Percentiles rank a stretch among this genome's conserved stretches.
These are phyloP conservation scores for Angomonas ambiguus DNA, from an alignment of 208 protist species.

Conservation along the genomic window DNA sequence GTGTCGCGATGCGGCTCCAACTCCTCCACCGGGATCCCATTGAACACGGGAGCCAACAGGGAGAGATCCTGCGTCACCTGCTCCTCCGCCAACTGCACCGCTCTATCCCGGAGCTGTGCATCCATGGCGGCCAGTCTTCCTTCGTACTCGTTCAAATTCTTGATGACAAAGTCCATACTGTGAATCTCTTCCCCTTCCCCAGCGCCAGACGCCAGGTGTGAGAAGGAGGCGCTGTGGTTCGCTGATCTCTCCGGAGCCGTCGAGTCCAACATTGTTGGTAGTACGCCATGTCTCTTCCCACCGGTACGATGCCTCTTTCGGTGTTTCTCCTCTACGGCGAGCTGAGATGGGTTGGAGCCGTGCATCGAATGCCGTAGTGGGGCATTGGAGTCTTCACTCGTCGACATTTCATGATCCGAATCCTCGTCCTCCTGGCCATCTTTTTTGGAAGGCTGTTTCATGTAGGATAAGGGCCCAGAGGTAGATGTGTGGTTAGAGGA, in stretches of 20 bases:
- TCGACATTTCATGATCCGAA: neutral
- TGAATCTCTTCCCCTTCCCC: slow-evolving; percentile 40
- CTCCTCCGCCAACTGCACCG: slow-evolving; percentile 38
- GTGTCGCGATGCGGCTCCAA: slow-evolving; percentile 63
- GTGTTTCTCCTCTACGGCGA: neutral
- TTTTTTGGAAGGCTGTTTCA: neutral
- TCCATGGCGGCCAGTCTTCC: slow-evolving; percentile 43
- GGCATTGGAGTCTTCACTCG: neutral
- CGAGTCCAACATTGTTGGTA: neutral
- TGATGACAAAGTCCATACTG: slow-evolving; percentile 43
- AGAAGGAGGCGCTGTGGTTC: neutral
- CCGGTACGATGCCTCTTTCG: neutral
- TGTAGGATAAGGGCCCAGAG: neutral
- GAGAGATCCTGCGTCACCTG: slow-evolving; percentile 41
- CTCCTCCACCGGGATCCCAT: slow-evolving; percentile 48
- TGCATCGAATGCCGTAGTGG: neutral
- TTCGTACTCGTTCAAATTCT: slow-evolving; percentile 28
- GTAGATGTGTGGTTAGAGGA: neutral
- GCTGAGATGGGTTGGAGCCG: neutral
- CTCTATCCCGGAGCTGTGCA: slow-evolving; percentile 54
- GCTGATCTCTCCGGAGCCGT: neutral
- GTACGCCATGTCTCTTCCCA: neutral
- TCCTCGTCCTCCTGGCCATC: neutral
- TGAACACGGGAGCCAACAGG: slow-evolving; percentile 37
- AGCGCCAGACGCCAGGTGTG: neutral